Base-by-base conservation (phyloP, 2,329 filamentous ascomycete genomes). In the Diaporthe capsici region DNA sequence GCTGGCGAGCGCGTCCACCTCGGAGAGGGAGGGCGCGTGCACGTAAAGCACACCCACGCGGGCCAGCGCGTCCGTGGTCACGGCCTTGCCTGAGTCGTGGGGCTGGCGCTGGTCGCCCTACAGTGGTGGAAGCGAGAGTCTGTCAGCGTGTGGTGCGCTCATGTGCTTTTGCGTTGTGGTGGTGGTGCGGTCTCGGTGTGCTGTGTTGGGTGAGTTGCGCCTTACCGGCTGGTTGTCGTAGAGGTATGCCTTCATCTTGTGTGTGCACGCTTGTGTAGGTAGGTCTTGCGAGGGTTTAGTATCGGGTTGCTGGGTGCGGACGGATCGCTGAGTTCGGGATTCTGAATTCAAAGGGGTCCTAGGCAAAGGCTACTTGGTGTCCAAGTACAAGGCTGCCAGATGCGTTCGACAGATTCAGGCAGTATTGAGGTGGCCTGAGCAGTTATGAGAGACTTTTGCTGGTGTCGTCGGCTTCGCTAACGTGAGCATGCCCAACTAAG, bases 71-170 rank as follows among this genome's bases (percentile, higher is more conserved):
- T 90, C 86, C 67, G 89, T 85, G 73, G 89, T 86, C 75, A 98
- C 91, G 53, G 88, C 82, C 79, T 91, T 92, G 81, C 95, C 94
- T 28, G 95, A 97, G 87, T 98, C 93, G 86, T 99, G 97, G 72
- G 94, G 91, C 58, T 94, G 90, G 82, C 97, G 95, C 87, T 98
- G 97, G 89, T 99, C 97, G 86, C 95, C 96, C 95, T 98, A 82
- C 25, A 58, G 25, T n/a, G 57, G 28, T 13, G 12, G 20, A 31
- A 55, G 34, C 47, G 61, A 37, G 55, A n/a, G 17, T 13, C 12
- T 9, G 53, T 58, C 28, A 53, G 47, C 67, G 15, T 28, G 44
- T 37, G 67, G 57, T 31, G 65, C 65, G 76, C 74, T 78, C 73
- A 74, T 76, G 44, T 34, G 9, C 31, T 7, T 4, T 6, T n/a